Percentiles rank a stretch among this genome's conserved stretches.
Evolutionary conservation across 192 early-diverging fungal species (phyloP).

Genomic region (Radiomyces spectabilis): DNA sequence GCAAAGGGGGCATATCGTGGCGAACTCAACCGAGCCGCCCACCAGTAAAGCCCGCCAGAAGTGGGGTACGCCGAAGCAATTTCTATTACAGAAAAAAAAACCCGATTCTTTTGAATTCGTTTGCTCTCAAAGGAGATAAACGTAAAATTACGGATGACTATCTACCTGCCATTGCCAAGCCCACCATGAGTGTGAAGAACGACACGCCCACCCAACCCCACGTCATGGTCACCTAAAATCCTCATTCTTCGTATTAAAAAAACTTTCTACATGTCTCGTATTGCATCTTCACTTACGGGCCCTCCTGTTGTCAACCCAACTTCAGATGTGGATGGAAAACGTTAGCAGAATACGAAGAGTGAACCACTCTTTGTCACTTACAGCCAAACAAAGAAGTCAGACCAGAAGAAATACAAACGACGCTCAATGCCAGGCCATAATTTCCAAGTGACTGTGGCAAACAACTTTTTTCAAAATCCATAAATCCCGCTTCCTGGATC

Average conservation of each 20-base stretch:
- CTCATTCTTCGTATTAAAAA: background rate
- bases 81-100: constrained; percentile 13
- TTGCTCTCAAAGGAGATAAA: too few species aligned
- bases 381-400: constrained; percentile 36
- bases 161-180: constrained; percentile 37
- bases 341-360: too few species aligned
- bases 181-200: constrained; percentile 35
- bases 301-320: constrained; percentile 39
- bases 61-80: constrained; percentile 38
- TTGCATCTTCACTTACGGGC: constrained; percentile 22
- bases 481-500: background rate
- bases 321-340: too few species aligned
- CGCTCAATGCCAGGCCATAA: constrained; percentile 31
- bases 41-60: constrained; percentile 29
- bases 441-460: constrained; percentile 17
- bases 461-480: background rate
- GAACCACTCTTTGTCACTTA: too few species aligned
- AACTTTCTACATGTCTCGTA: background rate
- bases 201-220: constrained; percentile 42
- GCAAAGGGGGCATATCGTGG: constrained; percentile 32
- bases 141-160: constrained; percentile 3
- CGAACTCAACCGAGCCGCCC: constrained; percentile 12
- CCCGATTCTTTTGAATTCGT: background rate
- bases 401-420: constrained; percentile 42
- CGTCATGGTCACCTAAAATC: background rate